Percentiles rank a stretch among this genome's conserved stretches.
Evolutionary conservation across 306 rosid species (phyloP).

Genomic region (Spatholobus suberectus): DNA sequence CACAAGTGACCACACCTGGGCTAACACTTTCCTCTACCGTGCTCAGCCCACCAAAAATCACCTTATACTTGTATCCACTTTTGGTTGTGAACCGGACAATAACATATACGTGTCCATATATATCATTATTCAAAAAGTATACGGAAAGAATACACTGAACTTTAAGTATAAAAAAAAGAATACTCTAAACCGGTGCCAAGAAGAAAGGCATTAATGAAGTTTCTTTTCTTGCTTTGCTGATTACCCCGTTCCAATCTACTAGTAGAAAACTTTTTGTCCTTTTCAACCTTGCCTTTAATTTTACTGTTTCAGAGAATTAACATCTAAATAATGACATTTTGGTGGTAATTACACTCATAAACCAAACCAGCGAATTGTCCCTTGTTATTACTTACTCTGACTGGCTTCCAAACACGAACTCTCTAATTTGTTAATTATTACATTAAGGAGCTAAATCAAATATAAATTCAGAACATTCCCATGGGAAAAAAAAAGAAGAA

Average conservation of each 20-base stretch:
- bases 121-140: too few species aligned
- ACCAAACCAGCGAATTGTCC: not conserved
- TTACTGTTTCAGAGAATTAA: not conserved
- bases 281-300: conserved; percentile 7
- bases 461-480: not conserved
- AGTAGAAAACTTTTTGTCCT: not conserved
- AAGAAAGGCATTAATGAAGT: not conserved
- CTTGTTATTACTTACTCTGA: not conserved
- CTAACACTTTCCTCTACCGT: too few species aligned
- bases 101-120: too few species aligned
- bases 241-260: conserved; percentile 25
- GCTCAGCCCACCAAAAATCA: too few species aligned
- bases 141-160: too few species aligned
- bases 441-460: not conserved
- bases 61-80: too few species aligned
- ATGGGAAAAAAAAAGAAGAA: too few species aligned
- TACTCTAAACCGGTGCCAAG: too few species aligned
- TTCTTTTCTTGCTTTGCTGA: not conserved
- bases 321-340: conserved; percentile 13
- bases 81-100: too few species aligned
- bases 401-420: not conserved
- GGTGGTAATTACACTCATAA: conserved; percentile 25
- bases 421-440: not conserved
- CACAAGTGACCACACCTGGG: too few species aligned
- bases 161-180: too few species aligned